A percentile compares a stretch with the other conserved stretches of the same genome.
Conservation (phyloP, 352 stramenopile species). For the Globisporangium acanthophoron region DNA sequence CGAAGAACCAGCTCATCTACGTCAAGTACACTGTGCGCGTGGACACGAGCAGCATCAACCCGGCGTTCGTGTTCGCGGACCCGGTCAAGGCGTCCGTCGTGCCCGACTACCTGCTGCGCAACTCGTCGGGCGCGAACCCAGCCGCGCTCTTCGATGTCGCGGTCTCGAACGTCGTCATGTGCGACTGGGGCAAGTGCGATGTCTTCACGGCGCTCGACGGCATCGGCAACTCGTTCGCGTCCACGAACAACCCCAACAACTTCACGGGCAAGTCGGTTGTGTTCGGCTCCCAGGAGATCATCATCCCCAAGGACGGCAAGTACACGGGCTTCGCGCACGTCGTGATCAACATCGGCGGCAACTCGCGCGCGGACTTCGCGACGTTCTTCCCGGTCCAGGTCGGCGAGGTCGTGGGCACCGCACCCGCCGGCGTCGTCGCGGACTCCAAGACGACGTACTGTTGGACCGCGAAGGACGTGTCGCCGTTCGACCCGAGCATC, state of each 20-base stretch:
- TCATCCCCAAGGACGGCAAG: slow-evolving; percentile 70
- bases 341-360: slow-evolving; percentile 55
- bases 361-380: slow-evolving; percentile 67
- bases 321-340: slow-evolving; percentile 75
- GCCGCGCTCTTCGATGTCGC: slow-evolving; percentile 47
- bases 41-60: slow-evolving; percentile 31
- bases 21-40: slow-evolving; percentile 63
- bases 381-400: slow-evolving; percentile 79
- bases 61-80: slow-evolving; percentile 52
- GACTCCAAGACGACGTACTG: slow-evolving; percentile 74
- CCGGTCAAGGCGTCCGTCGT: slow-evolving; percentile 36
- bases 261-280: slow-evolving; percentile 44
- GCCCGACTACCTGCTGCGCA: slow-evolving; percentile 32
- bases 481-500: slow-evolving; percentile 55
- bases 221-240: slow-evolving; percentile 51
- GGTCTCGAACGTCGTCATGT: slow-evolving; percentile 70
- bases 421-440: slow-evolving; percentile 34
- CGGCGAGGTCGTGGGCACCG: slow-evolving; percentile 48
- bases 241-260: slow-evolving; percentile 66
- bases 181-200: slow-evolving; percentile 70
- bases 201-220: slow-evolving; percentile 43
- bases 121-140: slow-evolving; percentile 21
- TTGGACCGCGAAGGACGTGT: slow-evolving; percentile 50
- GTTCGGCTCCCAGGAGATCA: slow-evolving; percentile 62
- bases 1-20: slow-evolving; percentile 41